A percentile compares a stretch with the other conserved stretches of the same genome.
Conservation (phyloP, 768 basidiomycete genomes). For the Auricularia sp. region DNA sequence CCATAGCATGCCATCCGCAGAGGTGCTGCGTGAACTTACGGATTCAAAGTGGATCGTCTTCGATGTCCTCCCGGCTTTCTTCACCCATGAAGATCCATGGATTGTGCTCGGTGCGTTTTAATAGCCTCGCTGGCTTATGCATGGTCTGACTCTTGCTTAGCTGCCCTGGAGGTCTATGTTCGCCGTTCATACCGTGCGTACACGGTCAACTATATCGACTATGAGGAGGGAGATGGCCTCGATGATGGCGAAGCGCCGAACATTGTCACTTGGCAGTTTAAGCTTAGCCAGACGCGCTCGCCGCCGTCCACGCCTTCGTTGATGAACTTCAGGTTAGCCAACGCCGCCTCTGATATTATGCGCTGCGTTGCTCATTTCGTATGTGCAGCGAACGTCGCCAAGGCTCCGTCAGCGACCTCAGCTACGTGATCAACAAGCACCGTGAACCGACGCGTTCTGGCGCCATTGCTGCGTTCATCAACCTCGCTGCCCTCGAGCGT, state of each 20-base stretch:
- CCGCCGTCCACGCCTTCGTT: constrained; percentile 70
- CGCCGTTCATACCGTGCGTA: constrained; percentile 95
- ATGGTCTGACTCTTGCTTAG: constrained; percentile 25
- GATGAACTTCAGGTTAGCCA: constrained; percentile 34
- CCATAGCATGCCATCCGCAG: constrained; percentile 66
- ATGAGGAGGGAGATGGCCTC: constrained; percentile 80
- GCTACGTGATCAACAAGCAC: constrained; percentile 82
- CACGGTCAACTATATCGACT: constrained; percentile 81
- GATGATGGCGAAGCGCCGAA: constrained; percentile 77
- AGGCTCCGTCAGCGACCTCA: constrained; percentile 91
- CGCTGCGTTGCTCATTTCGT: too few species aligned
- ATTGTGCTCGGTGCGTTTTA: constrained; percentile 62
- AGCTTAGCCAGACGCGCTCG: constrained; percentile 78
- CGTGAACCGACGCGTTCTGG: constrained; percentile 85
- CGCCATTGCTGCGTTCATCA: constrained; percentile 84
- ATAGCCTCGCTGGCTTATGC: not conserved
- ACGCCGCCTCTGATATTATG: too few species aligned
- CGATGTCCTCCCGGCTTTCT: constrained; percentile 94
- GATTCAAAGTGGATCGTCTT: constrained; percentile 96
- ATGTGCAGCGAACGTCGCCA: constrained; percentile 54
- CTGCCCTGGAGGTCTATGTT: constrained; percentile 92
- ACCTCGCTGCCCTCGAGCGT: constrained; percentile 50
- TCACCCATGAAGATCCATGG: constrained; percentile 76
- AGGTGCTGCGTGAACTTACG: constrained; percentile 83
- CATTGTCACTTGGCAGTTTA: constrained; percentile 90